Evolutionary conservation across 75 land plant genomes (phyloP).

Genomic region (Cunninghamia lanceolata): DNA sequence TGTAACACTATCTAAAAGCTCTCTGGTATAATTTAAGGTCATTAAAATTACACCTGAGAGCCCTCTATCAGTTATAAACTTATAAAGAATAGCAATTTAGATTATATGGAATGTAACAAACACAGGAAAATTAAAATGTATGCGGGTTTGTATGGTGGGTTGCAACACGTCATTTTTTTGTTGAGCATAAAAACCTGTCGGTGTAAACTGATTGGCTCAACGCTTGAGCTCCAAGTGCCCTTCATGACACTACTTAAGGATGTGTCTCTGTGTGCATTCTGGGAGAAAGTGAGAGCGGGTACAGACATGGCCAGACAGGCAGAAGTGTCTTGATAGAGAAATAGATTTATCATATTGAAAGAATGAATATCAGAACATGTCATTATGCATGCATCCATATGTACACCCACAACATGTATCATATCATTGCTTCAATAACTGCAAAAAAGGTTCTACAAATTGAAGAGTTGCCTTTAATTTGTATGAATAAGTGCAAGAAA

Average conservation of each 20-base stretch:
- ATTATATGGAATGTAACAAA: neutral
- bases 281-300: neutral
- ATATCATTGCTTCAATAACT: neutral
- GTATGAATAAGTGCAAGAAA: neutral
- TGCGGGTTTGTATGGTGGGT: neutral
- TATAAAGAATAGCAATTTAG: neutral
- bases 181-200: neutral
- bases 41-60: neutral
- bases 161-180: neutral
- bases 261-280: neutral
- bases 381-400: neutral
- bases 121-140: neutral
- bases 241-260: neutral
- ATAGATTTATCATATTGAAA: neutral
- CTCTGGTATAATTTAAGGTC: neutral
- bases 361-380: neutral
- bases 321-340: neutral
- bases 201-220: neutral
- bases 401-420: neutral
- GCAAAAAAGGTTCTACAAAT: too few relatives aligned
- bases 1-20: neutral
- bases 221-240: neutral
- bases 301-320: neutral
- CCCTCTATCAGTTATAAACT: neutral
- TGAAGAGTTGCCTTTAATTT: neutral